A percentile compares a stretch with the other conserved stretches of the same genome.
Evolutionary conservation across 1,139 yeast genomes (phyloP).

Genomic region (Geotrichum europaeum): DNA sequence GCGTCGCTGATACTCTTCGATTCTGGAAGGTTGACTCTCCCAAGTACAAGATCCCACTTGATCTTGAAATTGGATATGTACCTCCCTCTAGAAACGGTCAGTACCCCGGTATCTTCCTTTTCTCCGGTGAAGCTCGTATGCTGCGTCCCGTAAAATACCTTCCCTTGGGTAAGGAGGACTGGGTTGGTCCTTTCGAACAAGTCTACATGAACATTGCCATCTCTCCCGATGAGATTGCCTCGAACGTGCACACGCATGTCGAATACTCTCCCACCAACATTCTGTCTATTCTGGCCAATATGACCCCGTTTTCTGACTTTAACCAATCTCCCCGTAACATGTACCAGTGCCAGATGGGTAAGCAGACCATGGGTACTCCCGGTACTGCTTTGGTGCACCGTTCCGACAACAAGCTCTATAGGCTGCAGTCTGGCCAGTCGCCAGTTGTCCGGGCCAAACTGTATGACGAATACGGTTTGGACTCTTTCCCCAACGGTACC

Average conservation of each 20-base stretch:
- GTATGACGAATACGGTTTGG: conserved; percentile 96
- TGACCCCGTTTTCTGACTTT: conserved; percentile 97
- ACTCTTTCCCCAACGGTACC: conserved; percentile 96
- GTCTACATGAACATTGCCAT: conserved; percentile 96
- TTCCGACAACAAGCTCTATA: conserved; percentile 89
- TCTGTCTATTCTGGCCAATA: conserved; percentile 85
- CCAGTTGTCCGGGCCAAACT: conserved; percentile 93
- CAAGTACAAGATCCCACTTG: conserved; percentile 64
- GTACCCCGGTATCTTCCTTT: conserved; percentile 89
- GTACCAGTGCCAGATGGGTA: conserved; percentile 99
- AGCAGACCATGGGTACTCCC: conserved; percentile 99
- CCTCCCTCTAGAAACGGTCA: conserved; percentile 95
- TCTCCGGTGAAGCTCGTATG: conserved; percentile 93
- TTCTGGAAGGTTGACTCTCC: conserved; percentile 85
- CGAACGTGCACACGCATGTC: conserved; percentile 80
- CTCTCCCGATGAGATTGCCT: conserved; percentile 83
- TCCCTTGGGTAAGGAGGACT: conserved; percentile 75
- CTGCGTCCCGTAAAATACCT: conserved; percentile 90
- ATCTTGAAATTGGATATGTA: conserved; percentile 88
- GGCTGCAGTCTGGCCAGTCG: conserved; percentile 92
- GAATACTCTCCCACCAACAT: conserved; percentile 94
- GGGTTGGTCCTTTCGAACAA: conserved; percentile 96
- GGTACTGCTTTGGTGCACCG: conserved; percentile 92
- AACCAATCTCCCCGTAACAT: conserved; percentile 99
- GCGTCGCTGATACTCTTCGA: conserved; percentile 85